Evolutionary conservation across 2,329 filamentous ascomycete genomes (phyloP), one percentile per base, ranked within the genome.

Genomic region (Fusarium sp.): DNA sequence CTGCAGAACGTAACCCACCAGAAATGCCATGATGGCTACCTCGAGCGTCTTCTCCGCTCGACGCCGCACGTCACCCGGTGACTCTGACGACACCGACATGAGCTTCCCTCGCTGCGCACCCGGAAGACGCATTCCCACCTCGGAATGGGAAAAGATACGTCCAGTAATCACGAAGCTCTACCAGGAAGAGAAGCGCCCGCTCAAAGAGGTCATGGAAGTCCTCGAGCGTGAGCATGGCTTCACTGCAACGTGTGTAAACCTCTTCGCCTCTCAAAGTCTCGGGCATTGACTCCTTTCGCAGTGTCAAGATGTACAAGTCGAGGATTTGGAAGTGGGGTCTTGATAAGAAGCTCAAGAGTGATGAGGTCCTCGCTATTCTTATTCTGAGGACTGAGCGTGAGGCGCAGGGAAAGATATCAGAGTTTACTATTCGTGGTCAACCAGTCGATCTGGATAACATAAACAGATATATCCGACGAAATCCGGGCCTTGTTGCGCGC

Each of bases 301-400:
- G 82, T 26, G 81, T 82, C 60, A 83, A 83, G 72, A 84, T 84
- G 81, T 84, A 82, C 75, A 84, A 84, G 77, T 83, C 82, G 48
- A 79, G 82, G 48, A 83, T 84, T 53, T 82, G 79, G 77, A 81
- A 81, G 70, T 84, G 83, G 83, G 80, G 81, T 10, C 79, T 84
- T 45, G 81, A 83, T 57, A 84, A 84, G 72, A 84, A 84, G 70
- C 76, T 84, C 56, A 83, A 83, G 69, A 80, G 82, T 47, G 80
- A 82, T 35, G 83, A 84, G 63, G 81, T 84, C 8, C 69, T 83
- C 30, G 80, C 82, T 58, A 81, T 84, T 50, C 79, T 84, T 44
- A 77, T 81, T 35, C 77, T 81, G 36, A 82, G 79, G 71, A 70
- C 79, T n/a, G 81, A 84, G 38, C 81, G 79, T 44, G 81, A 83